These are phyloP conservation scores for Dentipellis sp. DNA, from an alignment of 768 basidiomycete species.

Conservation along the genomic window DNA sequence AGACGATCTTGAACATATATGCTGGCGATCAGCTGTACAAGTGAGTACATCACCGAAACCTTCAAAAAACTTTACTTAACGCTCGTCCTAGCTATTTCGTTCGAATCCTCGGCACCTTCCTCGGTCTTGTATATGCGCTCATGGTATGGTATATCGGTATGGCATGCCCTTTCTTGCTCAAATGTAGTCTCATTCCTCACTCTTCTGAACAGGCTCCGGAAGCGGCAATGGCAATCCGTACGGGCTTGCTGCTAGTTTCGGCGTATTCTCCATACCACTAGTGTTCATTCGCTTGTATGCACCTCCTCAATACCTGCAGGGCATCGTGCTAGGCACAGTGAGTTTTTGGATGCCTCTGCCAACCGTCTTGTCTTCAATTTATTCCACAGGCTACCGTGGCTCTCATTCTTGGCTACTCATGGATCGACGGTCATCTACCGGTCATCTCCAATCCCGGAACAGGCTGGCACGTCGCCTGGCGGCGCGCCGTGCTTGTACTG, in stretches of 20 bases:
- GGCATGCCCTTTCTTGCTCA: neutral
- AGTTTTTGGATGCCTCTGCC: conserved; percentile 12
- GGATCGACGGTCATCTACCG: conserved; percentile 42
- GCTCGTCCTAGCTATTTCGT: conserved; percentile 26
- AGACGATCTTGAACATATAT: conserved; percentile 47
- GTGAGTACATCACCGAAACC: conserved; percentile 17
- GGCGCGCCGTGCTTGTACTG: conserved; percentile 38
- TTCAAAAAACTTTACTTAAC: neutral
- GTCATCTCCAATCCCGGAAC: conserved; percentile 39
- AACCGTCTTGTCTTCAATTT: neutral
- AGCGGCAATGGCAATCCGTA: conserved; percentile 43
- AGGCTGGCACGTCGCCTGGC: conserved; percentile 45
- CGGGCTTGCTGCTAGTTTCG: conserved; percentile 39
- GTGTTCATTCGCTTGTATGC: conserved; percentile 40
- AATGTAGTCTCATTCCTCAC: neutral
- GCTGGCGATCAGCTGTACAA: conserved; percentile 49
- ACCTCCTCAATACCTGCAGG: conserved; percentile 30
- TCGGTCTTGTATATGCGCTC: conserved; percentile 39
- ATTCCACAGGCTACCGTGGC: conserved; percentile 28
- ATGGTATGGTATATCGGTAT: conserved; percentile 40
- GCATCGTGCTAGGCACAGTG: conserved; percentile 28
- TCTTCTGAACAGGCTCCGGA: conserved; percentile 25
- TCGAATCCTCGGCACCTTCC: conserved; percentile 36
- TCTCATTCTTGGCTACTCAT: conserved; percentile 45
- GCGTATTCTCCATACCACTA: conserved; percentile 37